Base-by-base conservation (phyloP, 2,329 filamentous ascomycete genomes). In the Trichoderma aggressivum region DNA sequence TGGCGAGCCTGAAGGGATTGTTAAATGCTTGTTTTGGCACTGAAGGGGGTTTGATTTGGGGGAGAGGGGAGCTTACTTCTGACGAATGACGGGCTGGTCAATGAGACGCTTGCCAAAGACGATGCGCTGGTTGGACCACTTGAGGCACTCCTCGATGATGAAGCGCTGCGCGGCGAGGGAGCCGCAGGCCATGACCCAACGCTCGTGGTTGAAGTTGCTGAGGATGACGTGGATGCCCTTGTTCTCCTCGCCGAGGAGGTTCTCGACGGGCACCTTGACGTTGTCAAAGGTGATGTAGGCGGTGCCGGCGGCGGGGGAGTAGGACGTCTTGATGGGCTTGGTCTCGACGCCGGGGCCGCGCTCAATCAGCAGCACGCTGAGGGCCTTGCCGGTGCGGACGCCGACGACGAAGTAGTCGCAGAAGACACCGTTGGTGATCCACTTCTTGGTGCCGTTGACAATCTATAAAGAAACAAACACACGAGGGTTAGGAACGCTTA, bases 141-240 rank as follows among this genome's bases (percentile, higher is more conserved):
- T 96, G 74, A 97, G 83, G 76, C 90, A 95, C 79, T 97, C 93
- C 80, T 97, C 93, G 14, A 93, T 90, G 16, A 95, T 87, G 1
- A 87, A 86, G 73, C 92, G 87, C 68, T 86, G 89, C 81, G 87
- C 85, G 64, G 92, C 89, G 72, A 91, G 86, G 4, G 90, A 88
- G 64, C 83, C 89, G 75, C 84, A 83, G 82, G 74, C 74, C 91
- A 94, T 93, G 82, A 87, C 91, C 86, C 91, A 94, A 36, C 92
- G 87, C 83, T 94, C 92, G 82, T 96, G 92, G 85, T 96, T 96
- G 84, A 97, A 97, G 83, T 97, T 97, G 82, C 88, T 89, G 78
- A 96, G 84, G 78, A 97, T 93, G 34, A 96, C 92, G 73, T 91
- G 87, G 78, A 97, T 94, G 7, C 94, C 94, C 83, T 95, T 92